phyloP scores from a whole-genome alignment of 371 early-diverging fungal genomes.

The Haplosporangium sp. region DNA sequence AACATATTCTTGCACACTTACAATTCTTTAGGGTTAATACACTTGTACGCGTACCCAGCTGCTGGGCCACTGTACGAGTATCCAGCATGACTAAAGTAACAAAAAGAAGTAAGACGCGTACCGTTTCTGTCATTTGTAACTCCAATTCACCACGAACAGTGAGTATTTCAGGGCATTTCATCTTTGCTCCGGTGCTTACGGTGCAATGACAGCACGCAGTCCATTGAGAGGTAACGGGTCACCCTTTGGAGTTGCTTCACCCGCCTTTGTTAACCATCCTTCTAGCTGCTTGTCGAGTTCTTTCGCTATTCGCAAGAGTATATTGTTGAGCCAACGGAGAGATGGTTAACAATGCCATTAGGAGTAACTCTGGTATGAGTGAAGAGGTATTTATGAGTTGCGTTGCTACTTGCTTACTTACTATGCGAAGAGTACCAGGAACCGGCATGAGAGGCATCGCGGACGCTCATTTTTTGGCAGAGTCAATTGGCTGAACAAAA shows the following conservation, averaged over 20 bases:
- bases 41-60: slow-evolving; percentile 89
- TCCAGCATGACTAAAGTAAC: slow-evolving; percentile 85
- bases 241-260: slow-evolving; percentile 47
- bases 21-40: slow-evolving; percentile 71
- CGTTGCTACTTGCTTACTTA: slow-evolving; percentile 10
- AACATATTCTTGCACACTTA: slow-evolving; percentile 55
- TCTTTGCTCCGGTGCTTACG: slow-evolving; percentile 66
- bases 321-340: too few relatives aligned
- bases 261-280: slow-evolving; percentile 64
- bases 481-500: not conserved
- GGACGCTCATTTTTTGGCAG: slow-evolving; percentile 28
- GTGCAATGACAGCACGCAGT: slow-evolving; percentile 85
- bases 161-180: too few relatives aligned
- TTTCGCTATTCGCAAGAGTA: too few relatives aligned
- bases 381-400: too few relatives aligned
- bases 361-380: too few relatives aligned
- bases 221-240: slow-evolving; percentile 63
- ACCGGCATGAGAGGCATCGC: slow-evolving; percentile 34
- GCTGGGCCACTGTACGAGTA: slow-evolving; percentile 89
- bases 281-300: slow-evolving; percentile 59
- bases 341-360: too few relatives aligned
- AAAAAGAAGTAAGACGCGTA: slow-evolving; percentile 3
- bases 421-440: slow-evolving; percentile 46
- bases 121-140: too few relatives aligned
- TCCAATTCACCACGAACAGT: too few relatives aligned